Base-by-base conservation (phyloP, 1,139 yeast species). In the Suhomyces yuchorum region DNA sequence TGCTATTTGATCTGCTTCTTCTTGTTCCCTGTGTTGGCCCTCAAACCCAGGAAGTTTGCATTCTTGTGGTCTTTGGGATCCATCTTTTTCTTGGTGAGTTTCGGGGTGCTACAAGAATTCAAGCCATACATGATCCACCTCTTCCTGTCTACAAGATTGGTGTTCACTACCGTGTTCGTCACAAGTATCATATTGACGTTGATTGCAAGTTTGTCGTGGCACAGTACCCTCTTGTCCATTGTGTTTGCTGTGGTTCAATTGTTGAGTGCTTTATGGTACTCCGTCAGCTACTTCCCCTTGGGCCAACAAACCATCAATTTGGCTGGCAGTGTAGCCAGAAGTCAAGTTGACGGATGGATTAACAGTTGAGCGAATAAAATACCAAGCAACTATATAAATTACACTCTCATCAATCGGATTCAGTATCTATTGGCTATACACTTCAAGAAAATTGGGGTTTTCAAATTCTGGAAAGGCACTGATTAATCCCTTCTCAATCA, bases 31-130 rank as follows among this genome's bases (percentile, higher is more conserved):
- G 68, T 82, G 11, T 65, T 82, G 41, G 66, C 81, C 2, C 62
- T 81, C 39, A 80, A 77, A 57, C 87, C 87, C 0, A 64, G 79
- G 42, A 82, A 82, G 58, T 82, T 82, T 63, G 84, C 85, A 17
- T 56, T 81, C 17, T 66, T 82, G 42, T 82, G 87, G 85, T 77
- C 85, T 0, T 60, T 82, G 40, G 87, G 88, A 0, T 80, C 85
- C 7, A 69, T 81, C 1, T 70, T 82, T 54, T 82, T 82, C 63
- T 60, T 82, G 48, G 70, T 76, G 6, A 77, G 85, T 51, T 82
- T 82, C 58, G 84, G 82, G 2, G 77, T 82, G 0, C 62, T 82
- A 42, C 85, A 81, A 58, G 87, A 87, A 0, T 70, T 73, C 51
- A 59, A 63, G 49, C 71, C 78, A 2, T 82, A 81, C 53, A 59